Evolutionary conservation across 2,329 filamentous ascomycete genomes (phyloP).

Genomic region (Ophiognomonia clavigignenti-juglandacearum): DNA sequence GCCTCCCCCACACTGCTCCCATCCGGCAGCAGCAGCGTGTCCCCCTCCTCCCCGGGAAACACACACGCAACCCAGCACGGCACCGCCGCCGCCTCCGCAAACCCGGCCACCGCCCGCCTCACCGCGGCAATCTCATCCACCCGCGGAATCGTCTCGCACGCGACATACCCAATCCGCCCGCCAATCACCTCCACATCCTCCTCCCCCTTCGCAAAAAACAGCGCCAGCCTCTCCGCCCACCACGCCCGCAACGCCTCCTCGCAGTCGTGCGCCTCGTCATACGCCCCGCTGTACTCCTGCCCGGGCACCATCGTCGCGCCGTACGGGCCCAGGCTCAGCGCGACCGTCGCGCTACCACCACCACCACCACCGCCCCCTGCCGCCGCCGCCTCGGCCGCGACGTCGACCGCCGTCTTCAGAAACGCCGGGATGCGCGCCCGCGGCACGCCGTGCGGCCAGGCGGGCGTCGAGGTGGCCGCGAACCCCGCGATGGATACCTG

Average conservation of each 20-base stretch:
- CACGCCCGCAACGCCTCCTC: conserved; percentile 44
- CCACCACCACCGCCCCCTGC: conserved; percentile 12
- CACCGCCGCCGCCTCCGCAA: conserved; percentile 17
- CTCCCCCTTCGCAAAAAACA: conserved; percentile 35
- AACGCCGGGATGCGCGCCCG: conserved; percentile 33
- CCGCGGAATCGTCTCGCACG: conserved; percentile 63
- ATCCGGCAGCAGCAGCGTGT: conserved; percentile 56
- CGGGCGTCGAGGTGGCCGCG: conserved; percentile 37
- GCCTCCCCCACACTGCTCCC: conserved; percentile 42
- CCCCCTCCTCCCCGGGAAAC: conserved; percentile 49
- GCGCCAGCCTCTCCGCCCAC: conserved; percentile 49
- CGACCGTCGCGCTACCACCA: conserved; percentile 40
- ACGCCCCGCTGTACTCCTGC: conserved; percentile 60
- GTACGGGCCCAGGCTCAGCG: conserved; percentile 61
- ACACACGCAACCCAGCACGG: conserved; percentile 60
- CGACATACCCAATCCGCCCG: conserved; percentile 47
- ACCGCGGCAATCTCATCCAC: conserved; percentile 57
- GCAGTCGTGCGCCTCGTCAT: conserved; percentile 44
- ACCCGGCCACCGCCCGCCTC: conserved; percentile 35
- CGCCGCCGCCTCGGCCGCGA: conserved; percentile 32
- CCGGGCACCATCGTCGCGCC: conserved; percentile 62
- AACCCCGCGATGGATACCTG: conserved; percentile 58
- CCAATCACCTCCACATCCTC: conserved; percentile 27
- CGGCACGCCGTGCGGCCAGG: conserved; percentile 39
- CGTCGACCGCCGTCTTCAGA: conserved; percentile 38